phyloP scores from a whole-genome alignment of 2,329 filamentous ascomycete genomes.

The Fusarium incarnatum region DNA sequence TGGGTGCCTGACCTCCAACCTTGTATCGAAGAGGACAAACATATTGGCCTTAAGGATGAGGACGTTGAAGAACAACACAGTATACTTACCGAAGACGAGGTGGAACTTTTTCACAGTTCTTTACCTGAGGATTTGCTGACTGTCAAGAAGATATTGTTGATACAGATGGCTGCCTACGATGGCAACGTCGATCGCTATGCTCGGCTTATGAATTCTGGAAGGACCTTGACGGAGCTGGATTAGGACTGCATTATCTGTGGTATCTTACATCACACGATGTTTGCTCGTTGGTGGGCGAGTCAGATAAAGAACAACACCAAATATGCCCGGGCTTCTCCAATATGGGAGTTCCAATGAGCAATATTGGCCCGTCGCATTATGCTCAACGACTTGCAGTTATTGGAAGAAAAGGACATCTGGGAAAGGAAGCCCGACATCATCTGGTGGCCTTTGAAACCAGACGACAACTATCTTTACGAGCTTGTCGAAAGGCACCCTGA shows the following conservation, averaged over 20 bases:
- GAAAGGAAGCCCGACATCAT: slow-evolving; percentile 7
- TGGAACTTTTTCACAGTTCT: background rate
- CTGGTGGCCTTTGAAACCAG: slow-evolving; percentile 16
- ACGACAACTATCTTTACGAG: background rate
- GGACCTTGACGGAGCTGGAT: background rate
- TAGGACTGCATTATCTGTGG: background rate
- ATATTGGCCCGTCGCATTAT: slow-evolving; percentile 13
- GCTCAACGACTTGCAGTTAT: slow-evolving; percentile 3
- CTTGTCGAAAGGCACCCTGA: too few relatives aligned
- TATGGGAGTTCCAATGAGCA: background rate
- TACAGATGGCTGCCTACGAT: slow-evolving; percentile 18
- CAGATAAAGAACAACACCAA: slow-evolving; percentile 11
- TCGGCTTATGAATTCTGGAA: background rate
- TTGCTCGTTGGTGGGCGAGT: slow-evolving; percentile 15
- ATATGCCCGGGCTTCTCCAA: background rate
- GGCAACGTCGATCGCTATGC: slow-evolving; percentile 14
- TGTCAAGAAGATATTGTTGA: slow-evolving; percentile 2
- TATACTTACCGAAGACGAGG: background rate
- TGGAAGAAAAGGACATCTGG: background rate
- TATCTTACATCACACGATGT: slow-evolving; percentile 9
- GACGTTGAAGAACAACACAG: background rate
- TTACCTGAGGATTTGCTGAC: slow-evolving; percentile 10
- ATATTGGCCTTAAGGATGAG: background rate
- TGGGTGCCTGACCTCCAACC: background rate
- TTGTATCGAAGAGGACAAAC: slow-evolving; percentile 22